Base-by-base conservation (phyloP, 1,139 yeast species). In the Diutina pseudorugosa region DNA sequence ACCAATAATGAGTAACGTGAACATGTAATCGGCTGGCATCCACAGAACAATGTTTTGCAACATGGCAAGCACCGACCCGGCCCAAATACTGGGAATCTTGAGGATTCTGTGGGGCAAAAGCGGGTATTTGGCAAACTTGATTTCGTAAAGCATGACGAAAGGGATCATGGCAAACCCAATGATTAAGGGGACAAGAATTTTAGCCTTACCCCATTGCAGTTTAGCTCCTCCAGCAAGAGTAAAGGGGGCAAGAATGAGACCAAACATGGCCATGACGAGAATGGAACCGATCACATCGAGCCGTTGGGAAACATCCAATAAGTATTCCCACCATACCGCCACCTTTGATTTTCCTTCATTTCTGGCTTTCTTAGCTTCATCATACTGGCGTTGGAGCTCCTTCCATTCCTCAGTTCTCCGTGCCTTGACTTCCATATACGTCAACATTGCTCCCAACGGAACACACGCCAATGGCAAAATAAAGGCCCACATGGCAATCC, bases 21-120 rank as follows among this genome's bases (percentile, higher is more conserved):
- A 83, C 67, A 85, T 65, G 62, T 72, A 84, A 59, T 80, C 87
- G 56, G 82, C 80, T 52, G 84, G 87, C 85, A 83, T 79, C 66
- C 77, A 77, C 77, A 79, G 83, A 52, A 80, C 68, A 62, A 81
- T 75, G 66, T 81, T 73, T 58, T 80, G 73, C 55, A 79, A 67
- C 54, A 80, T 64, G 27, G 78, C 85, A 57, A 83, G 72, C 47
- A 65, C 48, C 41, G 78, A 68, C 43, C 83, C 84, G 9, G 70
- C 63, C 58, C 77, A 58, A 30, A 84, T 81, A 57, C 86, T 86
- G 60, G 88, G 76, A 63, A 84, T 85, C 57, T 70, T 79, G 62
- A 85, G 63, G 58, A 82, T 70, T 41, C 70, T 63, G 58, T 71
- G 71, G 16, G 91, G 90, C 41, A 79, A 65, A 51, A 85, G 65